Base-by-base conservation (phyloP, 768 basidiomycete species). In the Agaricus blazei region DNA sequence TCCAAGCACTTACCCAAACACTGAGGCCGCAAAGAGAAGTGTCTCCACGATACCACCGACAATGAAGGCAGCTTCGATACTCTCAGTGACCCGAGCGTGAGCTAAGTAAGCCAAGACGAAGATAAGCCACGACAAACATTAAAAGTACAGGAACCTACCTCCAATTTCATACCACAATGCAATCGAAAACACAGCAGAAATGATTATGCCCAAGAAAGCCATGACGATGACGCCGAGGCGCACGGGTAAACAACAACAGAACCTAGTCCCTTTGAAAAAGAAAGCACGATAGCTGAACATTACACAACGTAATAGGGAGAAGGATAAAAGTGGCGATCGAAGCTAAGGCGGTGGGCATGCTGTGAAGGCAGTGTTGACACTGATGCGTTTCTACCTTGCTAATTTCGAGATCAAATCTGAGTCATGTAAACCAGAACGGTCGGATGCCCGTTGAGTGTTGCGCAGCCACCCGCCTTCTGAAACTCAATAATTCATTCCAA, bases 191-290 rank as follows among this genome's bases (percentile, higher is more conserved):
- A 78, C 56, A 1, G 80, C 84, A 7, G 82, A 72, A 29, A 85
- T 68, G 19, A 85, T 59, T 52, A 84, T 76, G 1, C 78, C 78
- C 7, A 86, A 65, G 2, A 77, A 55, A 28, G 82, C 74, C 73
- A 83, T 76, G 43, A 78, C 60, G 44, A 82, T 70, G 31, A 87
- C 84, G 34, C 87, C 84, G 4, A 80, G 53, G 54, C 85, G 77
- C 5, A 85, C 82, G 28, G 83, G 83, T 58, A 87, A 65, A 60
- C 85, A 85, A 60, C 74, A 85, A 62, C 85, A 87, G 64, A 79
- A 86, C 3, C 71, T 77, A 36, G 61, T 72, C n/a, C 80, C 76
- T 27, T 75, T 77, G 45, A 79, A 76, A 46, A 84, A 66, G 46
- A 77, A 67, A 31, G 72, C 69, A 53, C 68, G 71, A 63, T 78